Base-by-base conservation (phyloP, 306 rosid species). In the Vachellia pachyceras region DNA sequence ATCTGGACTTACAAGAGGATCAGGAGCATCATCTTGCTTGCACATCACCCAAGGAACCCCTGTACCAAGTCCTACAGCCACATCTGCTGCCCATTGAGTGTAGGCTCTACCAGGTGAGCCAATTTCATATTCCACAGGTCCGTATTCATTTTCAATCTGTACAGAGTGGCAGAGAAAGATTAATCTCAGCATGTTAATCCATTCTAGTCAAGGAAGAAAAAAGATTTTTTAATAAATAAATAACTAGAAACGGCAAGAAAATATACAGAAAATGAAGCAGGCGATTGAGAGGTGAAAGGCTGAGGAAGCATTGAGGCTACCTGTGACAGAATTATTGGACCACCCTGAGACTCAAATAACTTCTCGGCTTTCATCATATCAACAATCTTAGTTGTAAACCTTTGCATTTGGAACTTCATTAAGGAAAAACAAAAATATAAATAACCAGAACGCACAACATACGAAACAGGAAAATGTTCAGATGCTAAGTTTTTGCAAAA, bases 21-120 rank as follows among this genome's bases (percentile, higher is more conserved):
- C 99, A 84, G 99, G 99, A 78, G 99, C 99, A 84, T 95, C 99
- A 79, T 95, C 99, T 87, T 95, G 99, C 86, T 95, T 95, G 91
- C 99, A 95, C 99, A 95, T 95, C 78, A 95, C 90, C 99, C 99
- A 95, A 8, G 99, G 99, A 79, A 95, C 99, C 47, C 97, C 99
- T 1, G 99, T 95, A n/a, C 87, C 82, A 1, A 93, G 98, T 77
- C 91, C 97, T 47, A 89, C 67, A 65, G 99, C 99, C 99, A 95
- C 93, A 70, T 85, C 84, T 35, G 99, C 99, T 10, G 99, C 99
- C 99, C 99, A 95, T 20, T 85, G 82, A 37, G 97, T 40, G 84
- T 95, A 95, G 49, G 90, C 85, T 88, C 83, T 91, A 73, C 97
- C 99, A 1, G 98, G 90, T 63, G 93, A 85, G 14, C 99, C 99